Evolutionary conservation across 352 stramenopile species (phyloP), one percentile per base, ranked within the genome.

Genomic region (Plasmopara muralis): DNA sequence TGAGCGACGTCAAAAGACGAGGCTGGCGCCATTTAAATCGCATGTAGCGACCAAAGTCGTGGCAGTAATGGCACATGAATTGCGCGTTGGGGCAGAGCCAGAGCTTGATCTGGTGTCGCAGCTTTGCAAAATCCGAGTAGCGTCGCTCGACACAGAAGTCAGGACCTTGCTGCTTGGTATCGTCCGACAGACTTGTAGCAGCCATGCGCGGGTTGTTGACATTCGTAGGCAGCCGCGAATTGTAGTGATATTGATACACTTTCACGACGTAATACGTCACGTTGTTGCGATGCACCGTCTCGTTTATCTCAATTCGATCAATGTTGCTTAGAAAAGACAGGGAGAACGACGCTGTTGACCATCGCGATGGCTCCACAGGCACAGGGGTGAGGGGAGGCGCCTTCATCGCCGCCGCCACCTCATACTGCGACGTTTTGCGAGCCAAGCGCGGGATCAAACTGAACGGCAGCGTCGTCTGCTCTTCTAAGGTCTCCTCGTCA

Each of bases 101-200:
- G 20, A 58, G 51, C 41, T 59, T 66, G 9, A 83, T 61, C 20
- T 85, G 64, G 14, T 66, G 55, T 9, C 72, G 68, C 38, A 88
- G 54, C 48, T 69, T 65, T 28, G 60, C 56, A 40, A 87, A 87
- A 30, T 87, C 74, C 16, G 74, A 83, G 57, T 81, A 87, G 34
- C 74, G 74, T n/a, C 68, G 64, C 51, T 85, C 61, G 38, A 87
- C 63, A 6, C 60, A 62, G 46, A 73, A 81, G 51, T 84, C 77
- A 4, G 77, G 74, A 46, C 57, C 39, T n/a, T 60, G 51, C 10
- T 54, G 9, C 29, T 60, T 51, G 38, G 40, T 64, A 31, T 35
- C 38, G 25, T 60, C 47, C 18, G 66, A 66, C 30, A 59, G 25
- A 16, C 62, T 58, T 6, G 55, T 60, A 25, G 56, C 50, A 12